phyloP scores from a whole-genome alignment of 1,284 basidiomycete species.

The Leccinum fallax region DNA sequence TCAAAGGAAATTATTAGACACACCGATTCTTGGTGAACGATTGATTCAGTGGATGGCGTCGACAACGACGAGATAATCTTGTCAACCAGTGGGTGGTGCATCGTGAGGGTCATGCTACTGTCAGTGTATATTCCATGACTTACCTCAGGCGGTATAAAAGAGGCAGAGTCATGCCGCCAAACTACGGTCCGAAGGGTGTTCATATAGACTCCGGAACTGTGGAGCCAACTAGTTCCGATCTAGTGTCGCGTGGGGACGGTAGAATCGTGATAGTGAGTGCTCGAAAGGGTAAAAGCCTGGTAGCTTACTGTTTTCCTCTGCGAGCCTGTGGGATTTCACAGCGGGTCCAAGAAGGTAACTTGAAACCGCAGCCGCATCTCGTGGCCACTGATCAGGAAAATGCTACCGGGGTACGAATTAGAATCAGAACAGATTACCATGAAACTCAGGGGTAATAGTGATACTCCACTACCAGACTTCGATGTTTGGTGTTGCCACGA shows the following conservation, averaged over 20 bases:
- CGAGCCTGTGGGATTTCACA: not conserved
- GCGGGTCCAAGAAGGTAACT: too few species aligned
- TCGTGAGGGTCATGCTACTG: constrained; percentile 4
- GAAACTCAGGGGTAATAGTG: too few species aligned
- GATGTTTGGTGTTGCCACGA: too few species aligned
- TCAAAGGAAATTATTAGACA: constrained; percentile 2
- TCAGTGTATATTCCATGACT: not conserved
- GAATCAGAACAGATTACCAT: too few species aligned
- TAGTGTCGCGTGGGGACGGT: not conserved
- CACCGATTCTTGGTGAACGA: constrained; percentile 25
- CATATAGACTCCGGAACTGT: not conserved
- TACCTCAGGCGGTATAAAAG: constrained; percentile 12
- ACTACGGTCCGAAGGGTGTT: not conserved
- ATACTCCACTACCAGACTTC: too few species aligned
- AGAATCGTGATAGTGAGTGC: not conserved
- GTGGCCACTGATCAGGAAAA: too few species aligned
- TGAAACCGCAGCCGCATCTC: too few species aligned
- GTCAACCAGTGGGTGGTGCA: constrained; percentile 26
- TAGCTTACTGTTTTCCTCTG: not conserved
- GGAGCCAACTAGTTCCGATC: not conserved
- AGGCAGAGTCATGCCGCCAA: not conserved
- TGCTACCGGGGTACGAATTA: too few species aligned
- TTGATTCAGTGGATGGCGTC: constrained; percentile 7
- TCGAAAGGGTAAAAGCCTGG: not conserved
- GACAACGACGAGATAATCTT: constrained; percentile 24